Percentiles rank a stretch among this genome's conserved stretches.
phyloP scores from a whole-genome alignment of 768 basidiomycete genomes.

The Dentipellis sp. region DNA sequence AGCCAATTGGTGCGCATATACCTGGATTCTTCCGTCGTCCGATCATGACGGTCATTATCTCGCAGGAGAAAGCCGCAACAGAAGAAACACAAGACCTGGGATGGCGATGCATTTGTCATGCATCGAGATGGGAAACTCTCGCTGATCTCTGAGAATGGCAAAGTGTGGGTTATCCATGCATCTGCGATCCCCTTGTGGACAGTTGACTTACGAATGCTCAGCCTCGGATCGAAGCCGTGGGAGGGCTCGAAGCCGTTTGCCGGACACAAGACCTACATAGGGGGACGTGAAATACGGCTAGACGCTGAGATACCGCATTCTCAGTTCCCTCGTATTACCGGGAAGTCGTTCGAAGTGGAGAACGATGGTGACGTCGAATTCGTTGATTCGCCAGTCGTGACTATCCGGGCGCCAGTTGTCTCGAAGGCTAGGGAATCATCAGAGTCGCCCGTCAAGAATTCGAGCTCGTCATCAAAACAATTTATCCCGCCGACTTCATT shows the following conservation, averaged over 20 bases:
- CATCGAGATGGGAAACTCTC: slow-evolving; percentile 39
- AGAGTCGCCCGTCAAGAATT: slow-evolving; percentile 14
- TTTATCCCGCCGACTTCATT: slow-evolving; percentile 54
- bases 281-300: slow-evolving; percentile 54
- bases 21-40: neutral
- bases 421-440: neutral
- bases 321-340: slow-evolving; percentile 39
- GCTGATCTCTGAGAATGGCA: slow-evolving; percentile 63
- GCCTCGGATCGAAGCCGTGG: slow-evolving; percentile 55
- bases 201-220: slow-evolving; percentile 16
- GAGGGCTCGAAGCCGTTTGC: slow-evolving; percentile 39
- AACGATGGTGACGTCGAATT: slow-evolving; percentile 16
- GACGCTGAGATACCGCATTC: slow-evolving; percentile 40
- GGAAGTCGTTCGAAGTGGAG: slow-evolving; percentile 21
- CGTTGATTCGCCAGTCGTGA: slow-evolving; percentile 7
- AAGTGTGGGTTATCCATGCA: slow-evolving; percentile 37
- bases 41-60: slow-evolving; percentile 1
- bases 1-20: slow-evolving; percentile 49
- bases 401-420: slow-evolving; percentile 4
- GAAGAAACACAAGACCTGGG: slow-evolving; percentile 84
- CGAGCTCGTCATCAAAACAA: slow-evolving; percentile 17
- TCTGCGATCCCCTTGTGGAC: neutral
- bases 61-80: slow-evolving; percentile 62
- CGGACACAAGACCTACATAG: slow-evolving; percentile 40
- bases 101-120: slow-evolving; percentile 63